These are phyloP conservation scores for Clavispora carvajalis DNA, from an alignment of 805 yeast genomes.

Conservation along the genomic window DNA sequence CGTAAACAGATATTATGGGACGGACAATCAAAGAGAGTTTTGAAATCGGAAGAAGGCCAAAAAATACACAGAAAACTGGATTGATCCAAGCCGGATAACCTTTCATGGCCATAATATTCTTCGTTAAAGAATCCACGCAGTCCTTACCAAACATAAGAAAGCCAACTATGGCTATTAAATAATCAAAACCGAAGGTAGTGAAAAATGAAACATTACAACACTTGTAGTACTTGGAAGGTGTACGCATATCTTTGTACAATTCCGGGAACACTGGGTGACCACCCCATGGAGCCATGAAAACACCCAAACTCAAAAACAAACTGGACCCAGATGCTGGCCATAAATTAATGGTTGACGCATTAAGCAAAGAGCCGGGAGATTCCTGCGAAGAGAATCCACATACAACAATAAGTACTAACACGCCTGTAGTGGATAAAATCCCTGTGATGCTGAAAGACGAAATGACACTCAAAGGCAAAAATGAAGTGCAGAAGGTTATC, in stretches of 20 bases:
- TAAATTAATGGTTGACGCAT: constrained; percentile 37
- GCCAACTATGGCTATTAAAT: constrained; percentile 58
- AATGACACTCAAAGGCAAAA: constrained; percentile 50
- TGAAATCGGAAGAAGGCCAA: constrained; percentile 37
- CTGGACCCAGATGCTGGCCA: constrained; percentile 30
- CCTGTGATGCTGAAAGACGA: constrained; percentile 54
- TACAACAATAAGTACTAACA: constrained; percentile 40
- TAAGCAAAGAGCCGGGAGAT: constrained; percentile 53
- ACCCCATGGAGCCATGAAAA: constrained; percentile 74
- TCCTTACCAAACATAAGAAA: constrained; percentile 74
- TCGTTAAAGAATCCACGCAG: constrained; percentile 71
- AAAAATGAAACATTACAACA: constrained; percentile 53
- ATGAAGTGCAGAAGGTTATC: constrained; percentile 42
- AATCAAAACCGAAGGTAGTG: constrained; percentile 55
- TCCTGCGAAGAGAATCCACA: constrained; percentile 40
- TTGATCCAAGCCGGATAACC: constrained; percentile 63
- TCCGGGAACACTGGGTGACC: constrained; percentile 84
- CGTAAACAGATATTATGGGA: constrained; percentile 37
- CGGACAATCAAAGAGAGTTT: constrained; percentile 35
- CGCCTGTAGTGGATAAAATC: constrained; percentile 47
- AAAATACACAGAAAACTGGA: constrained; percentile 24
- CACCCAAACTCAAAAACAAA: constrained; percentile 51
- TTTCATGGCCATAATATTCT: constrained; percentile 58
- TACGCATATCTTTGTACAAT: constrained; percentile 68
- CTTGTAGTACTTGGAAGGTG: constrained; percentile 53